Evolutionary conservation across 768 basidiomycete species (phyloP).

Genomic region (Coprinopsis cinerea): DNA sequence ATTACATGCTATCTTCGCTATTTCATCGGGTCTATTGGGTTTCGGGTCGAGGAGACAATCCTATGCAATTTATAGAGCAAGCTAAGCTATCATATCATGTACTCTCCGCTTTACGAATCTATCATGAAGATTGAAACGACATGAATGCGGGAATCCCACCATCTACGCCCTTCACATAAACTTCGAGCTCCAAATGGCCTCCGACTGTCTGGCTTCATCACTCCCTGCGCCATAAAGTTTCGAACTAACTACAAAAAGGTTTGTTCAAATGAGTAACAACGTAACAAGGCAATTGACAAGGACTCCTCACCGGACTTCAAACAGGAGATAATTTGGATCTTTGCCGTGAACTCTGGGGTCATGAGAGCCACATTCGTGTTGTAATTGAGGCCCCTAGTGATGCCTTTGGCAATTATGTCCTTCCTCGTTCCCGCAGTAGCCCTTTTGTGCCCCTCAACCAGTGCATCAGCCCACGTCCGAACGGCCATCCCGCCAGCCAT

Average conservation of each 20-base stretch:
- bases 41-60: too few relatives aligned
- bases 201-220: constrained; percentile 44
- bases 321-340: constrained; percentile 48
- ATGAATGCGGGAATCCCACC: neutral
- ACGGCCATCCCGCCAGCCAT: constrained; percentile 53
- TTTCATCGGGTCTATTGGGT: too few relatives aligned
- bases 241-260: constrained; percentile 32
- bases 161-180: constrained; percentile 31
- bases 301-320: constrained; percentile 41
- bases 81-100: too few relatives aligned
- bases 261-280: neutral
- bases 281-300: neutral
- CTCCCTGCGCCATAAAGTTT: constrained; percentile 42
- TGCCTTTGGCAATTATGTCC: constrained; percentile 40
- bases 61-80: too few relatives aligned
- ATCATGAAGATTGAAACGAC: too few relatives aligned
- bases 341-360: constrained; percentile 49
- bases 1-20: too few relatives aligned
- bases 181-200: constrained; percentile 49
- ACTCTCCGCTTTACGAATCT: too few relatives aligned
- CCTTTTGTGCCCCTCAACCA: constrained; percentile 37
- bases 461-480: constrained; percentile 46
- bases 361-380: constrained; percentile 43
- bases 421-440: constrained; percentile 27
- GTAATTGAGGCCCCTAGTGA: constrained; percentile 46